Evolutionary conservation across 176 grass and related monocot species (phyloP), one percentile per base, ranked within the genome.

Genomic region (Zea luxurians): DNA sequence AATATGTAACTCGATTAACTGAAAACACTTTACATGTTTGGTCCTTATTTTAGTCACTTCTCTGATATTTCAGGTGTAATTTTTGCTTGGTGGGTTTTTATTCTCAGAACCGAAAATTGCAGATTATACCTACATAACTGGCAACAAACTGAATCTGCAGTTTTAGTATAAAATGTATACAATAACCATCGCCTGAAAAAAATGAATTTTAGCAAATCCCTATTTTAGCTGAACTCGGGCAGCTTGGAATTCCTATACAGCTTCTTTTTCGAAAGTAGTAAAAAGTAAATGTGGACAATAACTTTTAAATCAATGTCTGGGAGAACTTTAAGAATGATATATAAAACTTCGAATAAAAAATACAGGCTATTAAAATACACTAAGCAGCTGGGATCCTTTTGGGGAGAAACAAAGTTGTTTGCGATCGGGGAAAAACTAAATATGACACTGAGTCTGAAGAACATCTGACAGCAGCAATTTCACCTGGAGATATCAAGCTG

Each of bases 401-500:
- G 11, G n/a, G 60, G 27, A 27, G 27, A 27, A 27, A 27, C 1
- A 27, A 27, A 27, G 27, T 27, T 27, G 27, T 27, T 27, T 27
- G 27, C 27, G 27, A 27, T 27, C 7, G 45, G 27, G 49, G 43
- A 21, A 44, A 59, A 49, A 77, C 2, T 3, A 76, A 74, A 4
- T 7, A 65, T 74, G 48, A 48, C 46, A 43, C n/a, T 36, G 34
- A 13, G 41, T 10, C 50, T 20, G 66, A 70, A 43, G 41, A 48
- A 65, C 74, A 57, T 48, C n/a, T 70, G 20, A 80, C 64, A 47
- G 37, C 16, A 66, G 12, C 45, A 66, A 16, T 37, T 47, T 54
- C 83, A 97, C 95, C 95, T 87, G 27, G 85, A 85, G 69, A 83
- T 45, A 78, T 92, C 87, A 66, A 88, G 48, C 68, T 80, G 85